Evolutionary conservation across 129 eudicot genomes (phyloP).

Genomic region (Smallanthus sonchifolius): DNA sequence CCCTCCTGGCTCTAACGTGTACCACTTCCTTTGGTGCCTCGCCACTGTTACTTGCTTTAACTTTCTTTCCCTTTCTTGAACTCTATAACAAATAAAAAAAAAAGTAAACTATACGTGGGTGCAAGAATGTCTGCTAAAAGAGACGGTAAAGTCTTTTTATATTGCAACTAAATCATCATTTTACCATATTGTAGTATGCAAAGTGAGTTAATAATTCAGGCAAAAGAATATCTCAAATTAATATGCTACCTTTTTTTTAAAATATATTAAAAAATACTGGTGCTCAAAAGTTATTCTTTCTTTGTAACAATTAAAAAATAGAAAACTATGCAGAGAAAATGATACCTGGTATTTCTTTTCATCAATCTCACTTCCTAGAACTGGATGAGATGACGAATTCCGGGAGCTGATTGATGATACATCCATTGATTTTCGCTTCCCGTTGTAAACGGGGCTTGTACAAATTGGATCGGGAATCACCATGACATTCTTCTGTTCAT

Average conservation of each 20-base stretch:
- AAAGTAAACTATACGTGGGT: not conserved
- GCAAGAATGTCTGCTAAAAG: not conserved
- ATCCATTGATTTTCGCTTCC: conserved; percentile 56
- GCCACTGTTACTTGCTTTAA: conserved; percentile 35
- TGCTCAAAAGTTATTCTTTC: not conserved
- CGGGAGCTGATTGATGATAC: conserved; percentile 45
- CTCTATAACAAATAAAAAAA: conserved; percentile 31
- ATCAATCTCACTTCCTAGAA: conserved; percentile 36
- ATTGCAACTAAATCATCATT: not conserved
- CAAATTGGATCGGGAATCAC: conserved; percentile 18
- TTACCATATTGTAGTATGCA: not conserved
- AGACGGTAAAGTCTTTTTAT: too few species aligned
- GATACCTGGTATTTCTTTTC: conserved; percentile 42
- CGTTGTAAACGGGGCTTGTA: conserved; percentile 9
- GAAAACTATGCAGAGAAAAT: too few species aligned
- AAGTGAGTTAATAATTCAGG: not conserved
- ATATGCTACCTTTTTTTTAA: not conserved
- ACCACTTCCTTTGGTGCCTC: conserved; percentile 69
- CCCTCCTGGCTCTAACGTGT: conserved; percentile 92
- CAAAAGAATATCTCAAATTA: conserved; percentile 1
- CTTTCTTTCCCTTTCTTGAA: conserved; percentile 58
- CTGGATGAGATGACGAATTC: conserved; percentile 43
- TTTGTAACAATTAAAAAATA: too few species aligned
- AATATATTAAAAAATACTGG: not conserved
- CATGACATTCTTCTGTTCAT: conserved; percentile 27